phyloP scores from a whole-genome alignment of 1,139 yeast genomes.

The Diutina pseudorugosa region DNA sequence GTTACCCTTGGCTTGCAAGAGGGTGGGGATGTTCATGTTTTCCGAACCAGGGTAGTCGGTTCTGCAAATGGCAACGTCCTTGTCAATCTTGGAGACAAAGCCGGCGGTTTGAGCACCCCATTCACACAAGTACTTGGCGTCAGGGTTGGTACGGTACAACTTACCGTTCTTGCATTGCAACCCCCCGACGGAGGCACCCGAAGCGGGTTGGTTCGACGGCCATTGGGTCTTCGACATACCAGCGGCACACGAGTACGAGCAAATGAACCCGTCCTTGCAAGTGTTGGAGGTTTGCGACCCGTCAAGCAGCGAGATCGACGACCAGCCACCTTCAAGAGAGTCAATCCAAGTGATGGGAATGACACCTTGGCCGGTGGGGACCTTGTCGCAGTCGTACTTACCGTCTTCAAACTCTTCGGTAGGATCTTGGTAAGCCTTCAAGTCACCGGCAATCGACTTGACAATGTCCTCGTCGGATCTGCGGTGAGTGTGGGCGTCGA shows the following conservation, averaged over 20 bases:
- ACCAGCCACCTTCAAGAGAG: constrained; percentile 85
- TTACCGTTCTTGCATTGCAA: constrained; percentile 67
- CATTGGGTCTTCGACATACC: constrained; percentile 98
- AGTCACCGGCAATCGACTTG: constrained; percentile 34
- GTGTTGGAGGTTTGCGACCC: constrained; percentile 44
- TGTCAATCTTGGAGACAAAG: constrained; percentile 51
- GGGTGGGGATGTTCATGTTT: constrained; percentile 92
- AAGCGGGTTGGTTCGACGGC: constrained; percentile 76
- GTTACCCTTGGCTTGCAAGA: constrained; percentile 54
- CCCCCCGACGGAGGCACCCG: constrained; percentile 89
- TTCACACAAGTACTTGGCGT: constrained; percentile 57
- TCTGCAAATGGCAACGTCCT: constrained; percentile 80
- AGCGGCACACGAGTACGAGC: constrained; percentile 92
- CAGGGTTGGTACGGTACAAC: constrained; percentile 65
- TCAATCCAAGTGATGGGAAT: constrained; percentile 15
- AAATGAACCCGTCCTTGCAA: constrained; percentile 83
- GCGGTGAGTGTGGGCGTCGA: neutral
- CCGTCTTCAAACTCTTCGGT: constrained; percentile 67
- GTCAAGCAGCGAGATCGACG: constrained; percentile 56
- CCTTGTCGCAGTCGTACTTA: constrained; percentile 53
- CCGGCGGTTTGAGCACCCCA: constrained; percentile 67
- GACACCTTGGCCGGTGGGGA: constrained; percentile 92
- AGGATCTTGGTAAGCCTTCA: constrained; percentile 42
- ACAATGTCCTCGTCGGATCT: neutral
- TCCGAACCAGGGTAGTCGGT: constrained; percentile 99